phyloP scores from a whole-genome alignment of 192 early-diverging fungal species.

The Paraglomus occultum region DNA sequence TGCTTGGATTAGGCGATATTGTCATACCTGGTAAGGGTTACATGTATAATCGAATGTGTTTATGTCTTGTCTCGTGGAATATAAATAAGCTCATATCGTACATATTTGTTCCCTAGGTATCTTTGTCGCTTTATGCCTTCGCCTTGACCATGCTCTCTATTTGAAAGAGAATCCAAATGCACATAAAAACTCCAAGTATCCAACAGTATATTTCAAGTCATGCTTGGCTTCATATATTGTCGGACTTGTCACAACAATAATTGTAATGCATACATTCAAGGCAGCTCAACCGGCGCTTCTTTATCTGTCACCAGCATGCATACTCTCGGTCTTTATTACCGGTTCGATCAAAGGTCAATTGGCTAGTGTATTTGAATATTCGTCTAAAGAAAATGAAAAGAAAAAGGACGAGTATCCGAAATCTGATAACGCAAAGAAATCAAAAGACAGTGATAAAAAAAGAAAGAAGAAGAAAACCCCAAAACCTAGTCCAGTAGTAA shows the following conservation, averaged over 20 bases:
- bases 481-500: not conserved
- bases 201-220: slow-evolving; percentile 87
- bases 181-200: slow-evolving; percentile 60
- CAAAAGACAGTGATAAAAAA: slow-evolving; percentile 37
- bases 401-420: slow-evolving; percentile 47
- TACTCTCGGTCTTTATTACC: slow-evolving; percentile 72
- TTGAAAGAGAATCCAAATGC: slow-evolving; percentile 56
- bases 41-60: not conserved
- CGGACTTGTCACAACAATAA: slow-evolving; percentile 85
- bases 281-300: slow-evolving; percentile 95
- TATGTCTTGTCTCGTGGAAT: not conserved
- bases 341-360: slow-evolving; percentile 68
- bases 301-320: slow-evolving; percentile 97
- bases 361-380: slow-evolving; percentile 60
- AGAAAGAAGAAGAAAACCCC: slow-evolving; percentile 34
- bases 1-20: slow-evolving; percentile 97
- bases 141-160: slow-evolving; percentile 82
- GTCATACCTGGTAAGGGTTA: slow-evolving; percentile 79
- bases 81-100: not conserved
- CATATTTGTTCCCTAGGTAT: slow-evolving; percentile 47
- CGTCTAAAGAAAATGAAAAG: slow-evolving; percentile 52
- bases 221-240: slow-evolving; percentile 76
- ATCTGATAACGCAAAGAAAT: slow-evolving; percentile 34
- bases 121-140: slow-evolving; percentile 86
- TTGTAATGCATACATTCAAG: slow-evolving; percentile 94